Evolutionary conservation across 768 basidiomycete species (phyloP), one percentile per base, ranked within the genome.

Genomic region (Kwoniella heveanensis): DNA sequence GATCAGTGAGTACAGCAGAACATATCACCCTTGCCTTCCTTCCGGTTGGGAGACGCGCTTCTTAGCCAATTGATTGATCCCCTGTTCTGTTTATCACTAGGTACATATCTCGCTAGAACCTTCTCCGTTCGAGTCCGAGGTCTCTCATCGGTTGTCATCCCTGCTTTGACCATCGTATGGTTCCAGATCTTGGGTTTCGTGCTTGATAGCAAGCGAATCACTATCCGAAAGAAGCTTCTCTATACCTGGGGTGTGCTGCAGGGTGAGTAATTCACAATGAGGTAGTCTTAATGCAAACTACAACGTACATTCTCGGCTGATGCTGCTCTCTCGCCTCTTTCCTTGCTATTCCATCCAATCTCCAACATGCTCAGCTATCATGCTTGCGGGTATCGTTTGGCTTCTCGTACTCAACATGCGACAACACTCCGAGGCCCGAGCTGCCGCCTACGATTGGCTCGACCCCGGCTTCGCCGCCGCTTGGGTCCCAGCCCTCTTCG

Each of bases 51-150:
- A n/a, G n/a, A n/a, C n/a, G n/a, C n/a, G n/a, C n/a, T n/a, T n/a
- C n/a, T n/a, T n/a, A n/a, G n/a, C n/a, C n/a, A n/a, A n/a, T n/a
- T n/a, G n/a, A n/a, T n/a, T n/a, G n/a, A n/a, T 32, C 3, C 15
- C 4, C 10, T 27, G 19, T n/a, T n/a, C n/a, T n/a, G n/a, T n/a
- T n/a, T n/a, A n/a, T n/a, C n/a, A n/a, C n/a, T n/a, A 54, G 47
- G 54, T 17, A 57, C 55, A 1, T 57, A 57, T 22, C 44, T 57
- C 9, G 55, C 55, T 21, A 57, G 47, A 21, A 30, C 57, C 32
- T 64, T 64, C 55, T 64, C 62, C 21, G 62, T 64, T 5, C 62
- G 62, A 26, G 62, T 64, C 26, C 44, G 62, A 44, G 62, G 62
- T 22, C 27, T 64, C n/a, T 57, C 54, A 17, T 64, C 62, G 22